Evolutionary conservation across 1,284 basidiomycete species (phyloP).

Genomic region (Ceratobasidium sp.): DNA sequence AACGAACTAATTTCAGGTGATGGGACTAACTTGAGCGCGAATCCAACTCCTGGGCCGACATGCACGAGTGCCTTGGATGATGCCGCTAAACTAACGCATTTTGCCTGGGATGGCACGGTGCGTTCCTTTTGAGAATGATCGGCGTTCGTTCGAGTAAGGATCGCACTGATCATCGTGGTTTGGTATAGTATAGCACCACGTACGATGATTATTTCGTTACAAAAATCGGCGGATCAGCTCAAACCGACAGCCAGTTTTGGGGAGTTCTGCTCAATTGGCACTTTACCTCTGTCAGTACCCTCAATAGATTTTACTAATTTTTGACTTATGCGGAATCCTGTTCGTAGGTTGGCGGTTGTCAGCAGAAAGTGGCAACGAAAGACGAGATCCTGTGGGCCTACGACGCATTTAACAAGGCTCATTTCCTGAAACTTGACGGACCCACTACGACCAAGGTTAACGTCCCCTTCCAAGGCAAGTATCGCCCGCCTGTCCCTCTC

Average conservation of each 20-base stretch:
- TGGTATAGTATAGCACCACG: not conserved
- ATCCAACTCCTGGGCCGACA: constrained; percentile 30
- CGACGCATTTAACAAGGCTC: constrained; percentile 8
- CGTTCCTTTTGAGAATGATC: not conserved
- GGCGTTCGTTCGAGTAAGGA: not conserved
- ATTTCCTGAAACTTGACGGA: constrained; percentile 39
- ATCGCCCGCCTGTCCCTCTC: not conserved
- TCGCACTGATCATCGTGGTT: not conserved
- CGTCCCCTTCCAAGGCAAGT: constrained; percentile 12
- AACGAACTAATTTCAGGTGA: constrained; percentile 26
- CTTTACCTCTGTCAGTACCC: constrained; percentile 13
- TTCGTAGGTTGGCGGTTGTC: constrained; percentile 26
- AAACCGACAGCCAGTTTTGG: constrained; percentile 32
- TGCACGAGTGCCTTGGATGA: constrained; percentile 27
- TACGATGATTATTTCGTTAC: constrained; percentile 40
- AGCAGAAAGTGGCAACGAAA: constrained; percentile 18
- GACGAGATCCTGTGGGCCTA: constrained; percentile 23
- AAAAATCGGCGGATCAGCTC: constrained; percentile 7
- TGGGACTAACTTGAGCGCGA: constrained; percentile 9
- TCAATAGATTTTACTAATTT: not conserved
- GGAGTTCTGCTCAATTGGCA: constrained; percentile 16
- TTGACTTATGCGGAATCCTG: not conserved
- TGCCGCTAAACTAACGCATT: not conserved
- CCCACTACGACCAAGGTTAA: constrained; percentile 20
- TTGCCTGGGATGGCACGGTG: constrained; percentile 17